Conservation (phyloP, 768 basidiomycete species). For the Termitomyces sp. region DNA sequence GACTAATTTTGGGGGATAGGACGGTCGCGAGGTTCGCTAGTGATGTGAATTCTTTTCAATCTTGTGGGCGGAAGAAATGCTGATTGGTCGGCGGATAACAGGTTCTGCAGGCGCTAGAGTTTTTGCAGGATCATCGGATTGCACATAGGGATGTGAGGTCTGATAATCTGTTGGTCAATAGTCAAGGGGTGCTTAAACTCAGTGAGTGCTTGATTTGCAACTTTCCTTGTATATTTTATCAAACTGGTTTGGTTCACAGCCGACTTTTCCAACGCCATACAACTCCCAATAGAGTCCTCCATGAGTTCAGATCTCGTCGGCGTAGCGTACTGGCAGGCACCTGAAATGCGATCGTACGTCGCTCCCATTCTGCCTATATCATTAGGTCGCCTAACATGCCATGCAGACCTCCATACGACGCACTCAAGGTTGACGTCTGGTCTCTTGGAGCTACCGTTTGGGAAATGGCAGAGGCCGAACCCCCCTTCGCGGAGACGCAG, state of each 20-base stretch:
- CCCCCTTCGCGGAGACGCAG: slow-evolving; percentile 62
- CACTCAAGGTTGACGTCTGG: slow-evolving; percentile 75
- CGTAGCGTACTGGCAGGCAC: slow-evolving; percentile 83
- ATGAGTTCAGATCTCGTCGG: slow-evolving; percentile 57
- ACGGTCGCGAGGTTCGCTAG: slow-evolving; percentile 69
- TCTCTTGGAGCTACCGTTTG: slow-evolving; percentile 80
- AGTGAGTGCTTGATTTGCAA: slow-evolving; percentile 35
- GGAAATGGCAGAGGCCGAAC: slow-evolving; percentile 74
- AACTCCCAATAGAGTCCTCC: slow-evolving; percentile 46
- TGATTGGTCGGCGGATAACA: slow-evolving; percentile 18
- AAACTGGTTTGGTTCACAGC: slow-evolving; percentile 32
- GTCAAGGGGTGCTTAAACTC: slow-evolving; percentile 66
- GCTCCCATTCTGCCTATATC: background rate
- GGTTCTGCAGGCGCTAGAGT: slow-evolving; percentile 63
- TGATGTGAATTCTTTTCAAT: slow-evolving; percentile 52
- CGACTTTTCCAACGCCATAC: slow-evolving; percentile 77
- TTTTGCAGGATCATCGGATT: slow-evolving; percentile 58
- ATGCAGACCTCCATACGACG: slow-evolving; percentile 61
- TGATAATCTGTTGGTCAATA: slow-evolving; percentile 75
- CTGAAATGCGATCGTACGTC: slow-evolving; percentile 68
- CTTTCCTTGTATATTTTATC: background rate
- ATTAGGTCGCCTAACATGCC: background rate
- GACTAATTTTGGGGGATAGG: slow-evolving; percentile 61
- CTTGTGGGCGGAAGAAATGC: background rate
- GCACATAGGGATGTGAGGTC: slow-evolving; percentile 84